Evolutionary conservation across 805 yeast genomes (phyloP).

Genomic region (Candida schatavii): DNA sequence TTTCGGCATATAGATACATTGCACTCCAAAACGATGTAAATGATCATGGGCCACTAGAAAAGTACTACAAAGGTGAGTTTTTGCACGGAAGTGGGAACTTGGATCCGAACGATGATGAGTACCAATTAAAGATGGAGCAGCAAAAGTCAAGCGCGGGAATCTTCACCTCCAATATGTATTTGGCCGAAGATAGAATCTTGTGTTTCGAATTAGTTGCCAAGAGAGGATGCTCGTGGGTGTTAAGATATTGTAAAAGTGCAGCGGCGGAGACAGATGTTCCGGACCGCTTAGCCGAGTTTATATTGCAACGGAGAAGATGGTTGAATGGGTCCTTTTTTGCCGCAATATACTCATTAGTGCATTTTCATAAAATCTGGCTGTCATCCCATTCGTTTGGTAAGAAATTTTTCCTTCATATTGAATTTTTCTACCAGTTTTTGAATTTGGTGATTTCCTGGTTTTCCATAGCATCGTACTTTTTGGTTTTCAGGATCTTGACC

Average conservation of each 20-base stretch:
- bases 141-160: conserved; percentile 48
- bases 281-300: conserved; percentile 57
- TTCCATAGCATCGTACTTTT: conserved; percentile 58
- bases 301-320: conserved; percentile 67
- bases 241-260: conserved; percentile 60
- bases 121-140: conserved; percentile 32
- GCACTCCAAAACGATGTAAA: conserved; percentile 56
- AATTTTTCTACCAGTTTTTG: conserved; percentile 53
- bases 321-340: conserved; percentile 70
- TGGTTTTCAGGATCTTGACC: conserved; percentile 61
- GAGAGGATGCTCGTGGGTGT: conserved; percentile 54
- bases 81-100: conserved; percentile 55
- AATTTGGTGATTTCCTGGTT: conserved; percentile 61
- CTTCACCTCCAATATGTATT: conserved; percentile 65
- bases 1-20: conserved; percentile 59
- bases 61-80: conserved; percentile 65
- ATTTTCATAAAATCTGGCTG: conserved; percentile 54
- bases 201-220: conserved; percentile 66
- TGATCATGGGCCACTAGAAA: conserved; percentile 59
- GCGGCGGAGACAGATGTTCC: conserved; percentile 71
- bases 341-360: conserved; percentile 53
- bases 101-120: conserved; percentile 56
- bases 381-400: conserved; percentile 52
- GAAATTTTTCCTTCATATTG: conserved; percentile 50
- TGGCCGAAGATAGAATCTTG: conserved; percentile 67